Evolutionary conservation across 768 basidiomycete genomes (phyloP).

Genomic region (Hortiboletus flavorubellus): DNA sequence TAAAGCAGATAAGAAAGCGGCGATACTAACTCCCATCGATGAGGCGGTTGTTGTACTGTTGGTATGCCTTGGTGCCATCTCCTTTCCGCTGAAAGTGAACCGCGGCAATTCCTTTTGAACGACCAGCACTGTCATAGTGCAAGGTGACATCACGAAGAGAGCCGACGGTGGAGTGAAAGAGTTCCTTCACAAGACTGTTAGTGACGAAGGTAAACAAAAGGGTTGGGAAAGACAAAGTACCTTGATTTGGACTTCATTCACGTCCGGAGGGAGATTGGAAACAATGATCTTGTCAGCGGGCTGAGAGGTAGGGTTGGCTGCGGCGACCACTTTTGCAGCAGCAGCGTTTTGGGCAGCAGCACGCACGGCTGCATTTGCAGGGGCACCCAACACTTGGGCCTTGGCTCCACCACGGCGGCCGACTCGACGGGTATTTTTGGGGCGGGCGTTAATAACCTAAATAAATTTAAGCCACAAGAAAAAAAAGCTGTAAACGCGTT

Average conservation of each 20-base stretch:
- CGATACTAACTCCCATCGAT: conserved; percentile 99
- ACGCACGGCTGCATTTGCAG: conserved; percentile 48
- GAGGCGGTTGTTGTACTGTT: conserved; percentile 96
- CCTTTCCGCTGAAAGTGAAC: conserved; percentile 84
- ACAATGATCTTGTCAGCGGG: conserved; percentile 90
- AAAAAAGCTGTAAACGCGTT: conserved; percentile 3
- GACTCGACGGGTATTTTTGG: conserved; percentile 41
- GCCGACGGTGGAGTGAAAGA: conserved; percentile 89
- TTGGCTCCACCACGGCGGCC: conserved; percentile 49
- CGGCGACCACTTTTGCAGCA: conserved; percentile 39
- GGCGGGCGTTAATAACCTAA: conserved; percentile 68
- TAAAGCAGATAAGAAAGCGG: conserved; percentile 41
- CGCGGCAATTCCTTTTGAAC: conserved; percentile 87
- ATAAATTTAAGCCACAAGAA: conserved; percentile 4
- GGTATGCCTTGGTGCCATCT: conserved; percentile 88
- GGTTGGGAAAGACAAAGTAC: conserved; percentile 42
- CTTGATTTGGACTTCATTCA: conserved; percentile 91
- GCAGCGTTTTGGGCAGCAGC: conserved; percentile 48
- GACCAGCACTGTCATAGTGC: conserved; percentile 78
- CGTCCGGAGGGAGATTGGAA: conserved; percentile 88
- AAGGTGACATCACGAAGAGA: conserved; percentile 81
- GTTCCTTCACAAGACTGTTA: conserved; percentile 58
- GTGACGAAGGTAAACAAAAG: not conserved
- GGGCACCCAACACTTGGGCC: conserved; percentile 56
- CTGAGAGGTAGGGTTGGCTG: conserved; percentile 37